Percentiles rank a stretch among this genome's conserved stretches.
These are phyloP conservation scores for Zymoseptoria tritici DNA, from an alignment of 2,329 filamentous ascomycete genomes.

Conservation along the genomic window DNA sequence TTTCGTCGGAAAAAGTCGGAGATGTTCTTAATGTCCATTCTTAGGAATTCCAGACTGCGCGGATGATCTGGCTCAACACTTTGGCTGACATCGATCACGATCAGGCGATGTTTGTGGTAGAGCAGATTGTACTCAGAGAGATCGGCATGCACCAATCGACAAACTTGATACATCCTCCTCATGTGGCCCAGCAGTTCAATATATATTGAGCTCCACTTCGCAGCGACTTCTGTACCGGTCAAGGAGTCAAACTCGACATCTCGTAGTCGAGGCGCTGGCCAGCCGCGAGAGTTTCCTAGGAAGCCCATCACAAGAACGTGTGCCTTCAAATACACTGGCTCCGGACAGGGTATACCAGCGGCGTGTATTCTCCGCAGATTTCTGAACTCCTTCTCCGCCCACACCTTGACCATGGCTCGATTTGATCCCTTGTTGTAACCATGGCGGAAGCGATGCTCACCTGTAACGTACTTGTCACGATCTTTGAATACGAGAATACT, in stretches of 20 bases:
- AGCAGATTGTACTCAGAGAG: slow-evolving; percentile 97
- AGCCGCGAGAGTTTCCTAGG: slow-evolving; percentile 77
- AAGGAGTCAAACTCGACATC: slow-evolving; percentile 65
- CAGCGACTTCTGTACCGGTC: slow-evolving; percentile 45
- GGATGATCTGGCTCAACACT: slow-evolving; percentile 96
- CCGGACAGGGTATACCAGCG: slow-evolving; percentile 82
- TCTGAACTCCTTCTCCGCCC: slow-evolving; percentile 97
- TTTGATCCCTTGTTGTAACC: slow-evolving; percentile 94
- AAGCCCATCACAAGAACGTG: slow-evolving; percentile 96
- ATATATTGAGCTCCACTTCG: slow-evolving; percentile 74
- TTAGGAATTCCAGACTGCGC: slow-evolving; percentile 80
- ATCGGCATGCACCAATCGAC: slow-evolving; percentile 88
- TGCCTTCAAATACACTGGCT: slow-evolving; percentile 81
- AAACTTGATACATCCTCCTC: slow-evolving; percentile 87
- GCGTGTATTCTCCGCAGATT: slow-evolving; percentile 79
- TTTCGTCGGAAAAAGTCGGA: slow-evolving; percentile 86
- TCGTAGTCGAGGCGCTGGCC: slow-evolving; percentile 78
- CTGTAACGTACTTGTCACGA: slow-evolving; percentile 88
- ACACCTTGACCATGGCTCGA: slow-evolving; percentile 94
- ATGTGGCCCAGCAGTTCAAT: slow-evolving; percentile 78
- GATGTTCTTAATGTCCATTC: slow-evolving; percentile 98
- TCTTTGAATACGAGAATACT: slow-evolving; percentile 97
- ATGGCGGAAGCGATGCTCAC: slow-evolving; percentile 83
- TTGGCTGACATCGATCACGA: slow-evolving; percentile 96
- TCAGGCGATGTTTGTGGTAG: slow-evolving; percentile 73